Conservation (phyloP, 306 rosid genomes). For the Corylus americana region DNA sequence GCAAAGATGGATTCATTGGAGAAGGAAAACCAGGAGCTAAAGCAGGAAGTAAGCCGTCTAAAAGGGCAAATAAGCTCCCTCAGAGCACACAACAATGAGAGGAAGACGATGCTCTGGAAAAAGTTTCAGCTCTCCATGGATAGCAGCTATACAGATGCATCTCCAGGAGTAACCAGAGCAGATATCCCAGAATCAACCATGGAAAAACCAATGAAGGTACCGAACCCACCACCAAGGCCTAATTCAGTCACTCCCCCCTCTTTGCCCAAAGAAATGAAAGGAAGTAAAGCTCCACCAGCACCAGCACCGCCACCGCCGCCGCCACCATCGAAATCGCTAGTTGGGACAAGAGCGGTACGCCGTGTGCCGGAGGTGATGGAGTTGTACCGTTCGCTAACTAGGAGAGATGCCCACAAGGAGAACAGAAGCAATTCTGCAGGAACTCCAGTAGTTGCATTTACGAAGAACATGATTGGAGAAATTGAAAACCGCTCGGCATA, state of each 20-base stretch:
- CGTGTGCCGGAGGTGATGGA: conserved; percentile 92
- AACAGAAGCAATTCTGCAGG: conserved; percentile 50
- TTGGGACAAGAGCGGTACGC: conserved; percentile 61
- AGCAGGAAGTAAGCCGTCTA: conserved; percentile 62
- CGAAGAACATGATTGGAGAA: conserved; percentile 95
- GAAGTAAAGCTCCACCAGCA: conserved; percentile 33
- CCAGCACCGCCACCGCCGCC: conserved; percentile 86
- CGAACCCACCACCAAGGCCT: conserved; percentile 60
- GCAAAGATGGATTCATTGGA: conserved; percentile 53
- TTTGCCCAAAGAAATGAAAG: conserved; percentile 39
- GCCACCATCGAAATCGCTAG: conserved; percentile 51
- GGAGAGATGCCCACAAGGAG: conserved; percentile 60
- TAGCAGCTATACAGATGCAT: conserved; percentile 42
- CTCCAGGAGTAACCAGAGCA: conserved; percentile 32
- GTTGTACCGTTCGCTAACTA: conserved; percentile 77
- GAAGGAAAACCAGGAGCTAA: conserved; percentile 75
- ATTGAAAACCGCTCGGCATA: conserved; percentile 79
- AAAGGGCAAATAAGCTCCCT: conserved; percentile 63
- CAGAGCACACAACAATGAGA: conserved; percentile 69
- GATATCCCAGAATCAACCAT: conserved; percentile 40
- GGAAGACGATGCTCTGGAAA: conserved; percentile 83
- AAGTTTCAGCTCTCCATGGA: conserved; percentile 72
- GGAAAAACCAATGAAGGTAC: conserved; percentile 43
- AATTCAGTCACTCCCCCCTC: conserved; percentile 32
- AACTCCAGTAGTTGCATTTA: conserved; percentile 58